Evolutionary conservation across 306 rosid genomes (phyloP).

Genomic region (Alnus glutinosa): DNA sequence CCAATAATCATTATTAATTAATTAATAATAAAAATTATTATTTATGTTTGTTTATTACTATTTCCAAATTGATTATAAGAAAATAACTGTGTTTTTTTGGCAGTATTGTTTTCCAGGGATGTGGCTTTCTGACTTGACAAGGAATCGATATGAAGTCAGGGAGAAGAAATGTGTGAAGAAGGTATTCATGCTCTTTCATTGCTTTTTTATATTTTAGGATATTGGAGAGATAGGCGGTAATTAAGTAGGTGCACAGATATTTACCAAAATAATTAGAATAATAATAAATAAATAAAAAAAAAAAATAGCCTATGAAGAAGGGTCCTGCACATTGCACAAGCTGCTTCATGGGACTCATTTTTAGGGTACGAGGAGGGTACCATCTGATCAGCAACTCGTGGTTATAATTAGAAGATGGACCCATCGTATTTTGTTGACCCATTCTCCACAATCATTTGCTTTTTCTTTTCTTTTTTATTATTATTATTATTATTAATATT

Average conservation of each 20-base stretch:
- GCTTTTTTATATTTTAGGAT: neutral
- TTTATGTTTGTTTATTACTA: neutral
- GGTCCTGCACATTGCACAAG: neutral
- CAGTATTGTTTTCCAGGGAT: conserved; percentile 79
- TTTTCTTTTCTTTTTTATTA: neutral
- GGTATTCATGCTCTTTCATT: conserved; percentile 39
- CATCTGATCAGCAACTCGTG: too few species aligned
- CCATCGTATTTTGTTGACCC: neutral
- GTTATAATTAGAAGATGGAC: neutral
- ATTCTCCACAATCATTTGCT: neutral
- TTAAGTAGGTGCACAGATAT: neutral
- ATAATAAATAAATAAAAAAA: too few species aligned
- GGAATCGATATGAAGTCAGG: conserved; percentile 74
- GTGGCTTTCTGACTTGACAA: conserved; percentile 77
- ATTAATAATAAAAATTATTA: neutral
- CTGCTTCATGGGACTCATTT: neutral
- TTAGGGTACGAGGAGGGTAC: too few species aligned
- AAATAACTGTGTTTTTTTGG: conserved; percentile 18
- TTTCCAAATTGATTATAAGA: neutral
- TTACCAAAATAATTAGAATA: neutral
- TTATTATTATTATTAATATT: too few species aligned
- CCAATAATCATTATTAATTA: neutral
- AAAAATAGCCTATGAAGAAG: neutral
- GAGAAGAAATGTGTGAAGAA: conserved; percentile 76
- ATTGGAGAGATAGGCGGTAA: too few species aligned